These are phyloP conservation scores for Fraxinus anomala DNA, from an alignment of 257 asterid species.

Conservation along the genomic window DNA sequence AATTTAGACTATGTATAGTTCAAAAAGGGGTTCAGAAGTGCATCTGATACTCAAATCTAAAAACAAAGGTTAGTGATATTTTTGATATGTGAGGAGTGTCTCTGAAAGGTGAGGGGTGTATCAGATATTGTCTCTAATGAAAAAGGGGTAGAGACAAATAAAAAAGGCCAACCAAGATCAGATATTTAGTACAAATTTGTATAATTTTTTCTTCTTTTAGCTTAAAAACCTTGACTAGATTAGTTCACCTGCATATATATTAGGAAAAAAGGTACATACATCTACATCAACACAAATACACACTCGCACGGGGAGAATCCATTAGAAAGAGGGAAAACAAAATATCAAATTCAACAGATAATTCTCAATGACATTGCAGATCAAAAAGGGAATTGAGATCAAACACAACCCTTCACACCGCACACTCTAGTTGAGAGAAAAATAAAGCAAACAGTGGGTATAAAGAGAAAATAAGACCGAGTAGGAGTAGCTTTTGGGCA, in stretches of 20 bases:
- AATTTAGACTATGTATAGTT: too few relatives aligned
- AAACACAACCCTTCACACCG: constrained; percentile 8
- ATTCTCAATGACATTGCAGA: constrained; percentile 26
- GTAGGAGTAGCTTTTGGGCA: constrained; percentile 76
- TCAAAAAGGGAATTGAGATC: constrained; percentile 46
- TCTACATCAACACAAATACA: constrained; percentile 5
- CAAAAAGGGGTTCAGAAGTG: too few relatives aligned
- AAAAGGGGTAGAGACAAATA: not conserved
- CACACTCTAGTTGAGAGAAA: not conserved
- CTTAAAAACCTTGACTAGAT: not conserved
- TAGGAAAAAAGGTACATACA: constrained; percentile 10
- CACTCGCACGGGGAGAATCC: not conserved
- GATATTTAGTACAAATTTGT: not conserved
- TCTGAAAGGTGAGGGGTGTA: too few relatives aligned
- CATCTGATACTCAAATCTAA: too few relatives aligned
- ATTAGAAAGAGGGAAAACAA: constrained; percentile 1
- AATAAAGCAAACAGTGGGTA: not conserved
- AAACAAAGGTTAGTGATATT: too few relatives aligned
- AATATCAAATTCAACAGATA: not conserved
- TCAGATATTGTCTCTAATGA: too few relatives aligned
- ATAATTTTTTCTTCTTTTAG: not conserved
- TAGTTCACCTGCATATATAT: constrained; percentile 12
- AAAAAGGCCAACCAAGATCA: not conserved
- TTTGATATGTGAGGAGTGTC: too few relatives aligned
- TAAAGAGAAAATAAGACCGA: constrained; percentile 47